Evolutionary conservation across 192 early-diverging fungal species (phyloP), one percentile per base, ranked within the genome.

Genomic region (Backusella liffmaniae): DNA sequence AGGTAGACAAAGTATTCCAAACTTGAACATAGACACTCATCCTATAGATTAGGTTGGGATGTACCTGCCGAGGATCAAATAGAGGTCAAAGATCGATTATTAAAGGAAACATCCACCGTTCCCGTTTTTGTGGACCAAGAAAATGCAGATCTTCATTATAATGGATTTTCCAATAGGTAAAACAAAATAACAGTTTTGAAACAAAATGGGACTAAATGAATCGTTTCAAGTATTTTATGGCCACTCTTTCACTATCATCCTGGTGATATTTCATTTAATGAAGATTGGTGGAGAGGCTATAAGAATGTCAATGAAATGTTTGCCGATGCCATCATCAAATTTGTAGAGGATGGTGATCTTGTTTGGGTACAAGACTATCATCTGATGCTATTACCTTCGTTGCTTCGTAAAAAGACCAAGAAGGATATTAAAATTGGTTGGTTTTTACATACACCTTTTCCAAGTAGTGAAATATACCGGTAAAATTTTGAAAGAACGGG

Each of bases 171-270:
- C 21, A 99, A 99, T 86, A 84, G 86, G 85, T 85, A 39, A 10
- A 37, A 37, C 10, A 26, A 26, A 26, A 26, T 26, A 26, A 26
- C 26, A 26, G 0, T 26, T 26, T 32, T 32, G 32, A 32, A 32
- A 32, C 32, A 32, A 32, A 32, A 32, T 32, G 32, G 32, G 32
- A 9, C 21, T 10, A 67, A 32, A 26, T 66, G 5, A 12, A 46
- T 82, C 32, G 32, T 32, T 32, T 32, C 32, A 32, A 96, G 94
- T 79, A 98, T 99, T 72, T 90, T 99, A 35, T 98, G 97, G 98
- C 98, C 98, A 6, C 85, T 99, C 62, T 99, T 99, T 86, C 98
- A 99, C 83, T 99, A 99, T 83, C 96, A 99, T 79, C 96, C 97
- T 6, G 96, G 97, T 46, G 98, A 99, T 85, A 97, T 99, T 78